Evolutionary conservation across 1,284 basidiomycete species (phyloP).

Genomic region (Apiotrichum gracile): DNA sequence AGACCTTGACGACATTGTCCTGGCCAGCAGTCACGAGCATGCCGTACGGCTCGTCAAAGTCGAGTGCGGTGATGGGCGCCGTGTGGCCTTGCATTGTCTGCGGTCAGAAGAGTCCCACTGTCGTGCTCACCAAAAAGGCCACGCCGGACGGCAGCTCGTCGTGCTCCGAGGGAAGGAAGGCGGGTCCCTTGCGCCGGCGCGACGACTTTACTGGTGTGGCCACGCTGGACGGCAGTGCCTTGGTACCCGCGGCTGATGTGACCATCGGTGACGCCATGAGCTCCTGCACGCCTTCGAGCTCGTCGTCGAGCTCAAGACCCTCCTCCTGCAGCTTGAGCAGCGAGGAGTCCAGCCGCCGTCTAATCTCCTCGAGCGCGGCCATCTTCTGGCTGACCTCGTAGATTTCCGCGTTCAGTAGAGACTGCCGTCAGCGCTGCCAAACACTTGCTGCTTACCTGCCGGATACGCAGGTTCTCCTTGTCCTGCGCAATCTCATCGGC

Average conservation of each 20-base stretch:
- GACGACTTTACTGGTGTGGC: slow-evolving; percentile 19
- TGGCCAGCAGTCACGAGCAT: slow-evolving; percentile 78
- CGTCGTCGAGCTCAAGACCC: slow-evolving; percentile 90
- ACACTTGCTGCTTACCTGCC: slow-evolving; percentile 57
- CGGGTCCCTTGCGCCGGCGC: slow-evolving; percentile 59
- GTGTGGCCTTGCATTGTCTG: slow-evolving; percentile 76
- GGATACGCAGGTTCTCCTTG: slow-evolving; percentile 81
- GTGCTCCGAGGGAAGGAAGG: slow-evolving; percentile 95
- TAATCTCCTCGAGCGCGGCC: slow-evolving; percentile 72
- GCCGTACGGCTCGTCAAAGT: slow-evolving; percentile 96
- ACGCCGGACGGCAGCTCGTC: slow-evolving; percentile 89
- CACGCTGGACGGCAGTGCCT: slow-evolving; percentile 28
- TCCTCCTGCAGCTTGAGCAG: slow-evolving; percentile 87
- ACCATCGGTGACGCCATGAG: slow-evolving; percentile 57
- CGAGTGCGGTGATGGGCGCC: slow-evolving; percentile 77
- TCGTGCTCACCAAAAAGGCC: slow-evolving; percentile 84
- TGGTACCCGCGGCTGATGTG: slow-evolving; percentile 38
- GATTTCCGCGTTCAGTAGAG: slow-evolving; percentile 76
- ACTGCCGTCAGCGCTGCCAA: slow-evolving; percentile 48
- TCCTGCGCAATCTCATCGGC: slow-evolving; percentile 76
- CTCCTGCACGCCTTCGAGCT: slow-evolving; percentile 81
- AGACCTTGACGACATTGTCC: slow-evolving; percentile 56
- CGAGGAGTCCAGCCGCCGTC: slow-evolving; percentile 72
- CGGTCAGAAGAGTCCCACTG: neutral
- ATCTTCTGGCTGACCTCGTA: slow-evolving; percentile 83